These are phyloP conservation scores for Diversispora eburnea DNA, from an alignment of 192 early-diverging fungal species.

Conservation along the genomic window DNA sequence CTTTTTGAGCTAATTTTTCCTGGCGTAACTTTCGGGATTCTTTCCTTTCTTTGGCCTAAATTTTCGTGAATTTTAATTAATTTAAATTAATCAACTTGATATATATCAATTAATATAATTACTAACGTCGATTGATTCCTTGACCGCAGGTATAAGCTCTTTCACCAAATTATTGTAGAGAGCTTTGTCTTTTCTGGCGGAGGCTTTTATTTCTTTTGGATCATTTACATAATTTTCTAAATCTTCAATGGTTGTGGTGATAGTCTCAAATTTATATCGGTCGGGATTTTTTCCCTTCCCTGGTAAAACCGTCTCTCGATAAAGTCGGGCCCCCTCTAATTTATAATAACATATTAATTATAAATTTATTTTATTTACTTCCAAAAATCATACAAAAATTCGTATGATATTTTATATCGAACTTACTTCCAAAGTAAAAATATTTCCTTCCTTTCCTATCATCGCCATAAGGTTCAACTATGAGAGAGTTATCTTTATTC, in stretches of 20 bases:
- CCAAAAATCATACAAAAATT: not conserved
- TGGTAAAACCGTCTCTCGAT: not conserved
- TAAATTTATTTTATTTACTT: not conserved
- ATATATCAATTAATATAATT: not conserved
- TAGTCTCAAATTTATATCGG: not conserved
- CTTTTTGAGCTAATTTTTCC: slow-evolving; percentile 15
- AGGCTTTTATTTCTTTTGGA: slow-evolving; percentile 13
- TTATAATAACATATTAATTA: not conserved
- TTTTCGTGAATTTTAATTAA: not conserved
- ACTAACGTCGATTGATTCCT: slow-evolving; percentile 2
- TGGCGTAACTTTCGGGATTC: not conserved
- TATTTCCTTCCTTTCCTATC: slow-evolving; percentile 12
- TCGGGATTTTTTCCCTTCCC: not conserved
- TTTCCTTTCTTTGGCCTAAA: slow-evolving; percentile 9
- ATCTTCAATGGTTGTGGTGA: slow-evolving; percentile 18
- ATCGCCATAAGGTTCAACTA: not conserved
- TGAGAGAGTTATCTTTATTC: slow-evolving; percentile 9
- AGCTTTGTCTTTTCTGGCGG: slow-evolving; percentile 2
- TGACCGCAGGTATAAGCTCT: slow-evolving; percentile 7
- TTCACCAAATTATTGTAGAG: not conserved
- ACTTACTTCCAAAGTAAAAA: slow-evolving; percentile 26
- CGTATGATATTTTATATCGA: too few relatives aligned
- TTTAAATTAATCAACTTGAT: not conserved
- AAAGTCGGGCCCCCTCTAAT: slow-evolving; percentile 13
- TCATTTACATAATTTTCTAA: slow-evolving; percentile 11